These are phyloP conservation scores for Ramalina intermedia DNA, from an alignment of 495 filamentous ascomycete species.

Conservation along the genomic window DNA sequence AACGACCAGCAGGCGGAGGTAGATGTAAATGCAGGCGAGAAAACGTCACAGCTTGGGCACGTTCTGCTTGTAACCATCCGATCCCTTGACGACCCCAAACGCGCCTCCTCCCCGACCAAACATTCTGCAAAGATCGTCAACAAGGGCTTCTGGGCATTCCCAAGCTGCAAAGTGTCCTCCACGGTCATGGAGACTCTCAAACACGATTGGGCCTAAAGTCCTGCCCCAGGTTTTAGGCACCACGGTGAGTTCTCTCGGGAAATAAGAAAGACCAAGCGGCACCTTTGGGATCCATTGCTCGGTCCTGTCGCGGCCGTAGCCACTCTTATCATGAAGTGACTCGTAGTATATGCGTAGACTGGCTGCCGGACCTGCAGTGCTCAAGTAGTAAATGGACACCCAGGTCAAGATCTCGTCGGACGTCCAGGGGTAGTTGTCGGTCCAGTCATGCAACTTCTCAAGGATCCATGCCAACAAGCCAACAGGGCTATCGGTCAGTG, in stretches of 20 bases:
- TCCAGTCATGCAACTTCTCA: conserved; percentile 58
- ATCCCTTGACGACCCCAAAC: conserved; percentile 20
- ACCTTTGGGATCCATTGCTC: conserved; percentile 27
- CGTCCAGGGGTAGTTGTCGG: conserved; percentile 50
- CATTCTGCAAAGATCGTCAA: conserved; percentile 41
- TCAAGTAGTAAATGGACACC: conserved; percentile 49
- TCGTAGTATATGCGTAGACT: conserved; percentile 49
- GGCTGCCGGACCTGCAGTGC: conserved; percentile 39
- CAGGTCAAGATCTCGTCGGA: conserved; percentile 54
- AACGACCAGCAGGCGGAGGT: not conserved
- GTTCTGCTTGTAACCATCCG: conserved; percentile 15
- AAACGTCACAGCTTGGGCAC: not conserved
- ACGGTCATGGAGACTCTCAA: conserved; percentile 31
- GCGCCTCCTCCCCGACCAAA: conserved; percentile 32
- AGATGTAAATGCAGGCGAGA: not conserved
- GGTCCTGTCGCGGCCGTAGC: not conserved
- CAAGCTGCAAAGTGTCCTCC: conserved; percentile 54
- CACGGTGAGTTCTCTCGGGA: conserved; percentile 36
- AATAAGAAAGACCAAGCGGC: conserved; percentile 37
- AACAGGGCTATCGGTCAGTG: conserved; percentile 44
- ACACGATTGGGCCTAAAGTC: conserved; percentile 38
- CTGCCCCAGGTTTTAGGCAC: conserved; percentile 36
- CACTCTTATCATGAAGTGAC: conserved; percentile 15
- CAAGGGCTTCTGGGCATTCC: conserved; percentile 40
- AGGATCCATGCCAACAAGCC: conserved; percentile 51